phyloP scores from a whole-genome alignment of 148 eudicot genomes.

The Rhododendron ovatum region DNA sequence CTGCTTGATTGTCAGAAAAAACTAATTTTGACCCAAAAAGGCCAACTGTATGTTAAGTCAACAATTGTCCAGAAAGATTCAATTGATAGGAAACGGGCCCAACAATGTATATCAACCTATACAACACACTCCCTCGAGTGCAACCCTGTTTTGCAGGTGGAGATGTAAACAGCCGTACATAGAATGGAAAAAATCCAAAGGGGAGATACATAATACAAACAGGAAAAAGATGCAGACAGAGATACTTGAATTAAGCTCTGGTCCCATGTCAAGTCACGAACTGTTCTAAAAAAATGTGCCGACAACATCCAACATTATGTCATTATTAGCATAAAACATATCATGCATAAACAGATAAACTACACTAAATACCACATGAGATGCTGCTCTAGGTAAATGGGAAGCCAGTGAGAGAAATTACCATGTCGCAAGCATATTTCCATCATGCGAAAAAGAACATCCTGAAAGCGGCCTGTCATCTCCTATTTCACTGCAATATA shows the following conservation, averaged over 20 bases:
- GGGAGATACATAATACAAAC: not conserved
- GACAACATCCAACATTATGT: not conserved
- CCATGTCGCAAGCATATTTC: constrained; percentile 85
- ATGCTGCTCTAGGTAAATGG: not conserved
- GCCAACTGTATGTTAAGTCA: not conserved
- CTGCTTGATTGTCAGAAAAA: not conserved
- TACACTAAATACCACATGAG: not conserved
- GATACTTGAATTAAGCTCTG: not conserved
- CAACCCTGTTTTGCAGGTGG: not conserved
- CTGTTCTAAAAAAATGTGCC: not conserved
- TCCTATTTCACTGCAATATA: constrained; percentile 85
- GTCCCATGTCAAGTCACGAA: not conserved
- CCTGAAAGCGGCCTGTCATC: constrained; percentile 91
- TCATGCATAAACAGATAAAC: not conserved
- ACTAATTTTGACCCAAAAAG: not conserved
- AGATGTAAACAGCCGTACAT: not conserved
- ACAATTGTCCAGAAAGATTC: not conserved
- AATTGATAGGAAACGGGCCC: not conserved
- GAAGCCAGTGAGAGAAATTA: constrained; percentile 22
- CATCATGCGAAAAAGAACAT: constrained; percentile 76
- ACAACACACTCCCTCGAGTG: not conserved
- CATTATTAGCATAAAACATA: not conserved
- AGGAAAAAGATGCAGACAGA: not conserved
- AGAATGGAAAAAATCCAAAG: not conserved
- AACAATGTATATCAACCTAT: not conserved